A percentile compares a stretch with the other conserved stretches of the same genome.
Conservation (phyloP, 768 basidiomycete species). For the Arthromyces matolae region DNA sequence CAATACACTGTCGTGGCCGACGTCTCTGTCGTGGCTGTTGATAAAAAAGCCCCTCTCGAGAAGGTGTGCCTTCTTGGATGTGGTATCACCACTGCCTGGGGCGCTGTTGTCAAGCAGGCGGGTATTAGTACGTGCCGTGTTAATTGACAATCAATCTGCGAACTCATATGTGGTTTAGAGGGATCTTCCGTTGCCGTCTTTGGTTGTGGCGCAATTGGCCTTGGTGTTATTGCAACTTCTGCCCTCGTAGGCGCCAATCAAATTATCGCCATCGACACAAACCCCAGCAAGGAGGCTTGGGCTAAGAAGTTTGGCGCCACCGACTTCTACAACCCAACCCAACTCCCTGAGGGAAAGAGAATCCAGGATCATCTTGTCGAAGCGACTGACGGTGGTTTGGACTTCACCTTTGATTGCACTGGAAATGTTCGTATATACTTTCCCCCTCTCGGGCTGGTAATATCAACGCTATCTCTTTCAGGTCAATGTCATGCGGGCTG, state of each 20-base stretch:
- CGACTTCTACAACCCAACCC: constrained; percentile 84
- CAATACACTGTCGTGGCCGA: constrained; percentile 99
- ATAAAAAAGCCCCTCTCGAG: constrained; percentile 81
- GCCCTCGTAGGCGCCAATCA: constrained; percentile 75
- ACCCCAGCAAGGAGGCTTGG: constrained; percentile 82
- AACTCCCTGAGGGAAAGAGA: constrained; percentile 70
- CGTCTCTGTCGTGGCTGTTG: constrained; percentile 91
- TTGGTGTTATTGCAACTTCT: constrained; percentile 86
- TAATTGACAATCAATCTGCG: not conserved
- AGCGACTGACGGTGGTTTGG: constrained; percentile 93
- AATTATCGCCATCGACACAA: constrained; percentile 91
- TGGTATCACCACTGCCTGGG: constrained; percentile 98
- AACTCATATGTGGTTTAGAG: constrained; percentile 39
- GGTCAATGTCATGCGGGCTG: constrained; percentile 91
- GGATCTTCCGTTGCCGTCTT: constrained; percentile 91
- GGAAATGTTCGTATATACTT: constrained; percentile 76
- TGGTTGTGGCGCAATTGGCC: constrained; percentile 94
- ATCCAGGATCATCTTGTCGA: constrained; percentile 90
- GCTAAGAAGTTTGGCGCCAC: constrained; percentile 92
- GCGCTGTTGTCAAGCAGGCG: constrained; percentile 87
- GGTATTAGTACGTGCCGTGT: constrained; percentile 62
- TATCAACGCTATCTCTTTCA: constrained; percentile 19
- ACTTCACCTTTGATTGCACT: constrained; percentile 96
- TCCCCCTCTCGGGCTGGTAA: constrained; percentile 8
- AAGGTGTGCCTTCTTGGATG: constrained; percentile 97